A percentile compares a stretch with the other conserved stretches of the same genome.
Evolutionary conservation across 495 filamentous ascomycete genomes (phyloP).

Genomic region (Lepraria neglecta): DNA sequence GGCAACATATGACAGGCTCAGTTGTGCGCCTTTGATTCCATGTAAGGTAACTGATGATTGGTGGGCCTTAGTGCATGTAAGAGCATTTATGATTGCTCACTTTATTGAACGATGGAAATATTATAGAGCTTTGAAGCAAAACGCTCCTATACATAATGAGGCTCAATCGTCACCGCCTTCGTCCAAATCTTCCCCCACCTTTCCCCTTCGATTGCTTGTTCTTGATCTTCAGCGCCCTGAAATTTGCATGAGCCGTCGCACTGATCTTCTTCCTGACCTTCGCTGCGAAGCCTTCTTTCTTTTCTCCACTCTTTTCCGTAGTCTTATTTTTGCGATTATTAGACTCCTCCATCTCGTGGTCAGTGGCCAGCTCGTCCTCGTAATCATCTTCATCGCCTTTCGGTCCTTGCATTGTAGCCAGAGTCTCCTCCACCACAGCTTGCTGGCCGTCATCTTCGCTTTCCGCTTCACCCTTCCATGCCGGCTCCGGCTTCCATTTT

Average conservation of each 20-base stretch:
- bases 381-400: conserved; percentile 27
- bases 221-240: conserved; percentile 70
- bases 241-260: conserved; percentile 74
- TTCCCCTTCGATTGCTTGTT: conserved; percentile 46
- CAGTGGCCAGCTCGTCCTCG: conserved; percentile 33
- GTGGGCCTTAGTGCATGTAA: too few relatives aligned
- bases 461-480: conserved; percentile 27
- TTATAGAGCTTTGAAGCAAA: too few relatives aligned
- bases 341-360: conserved; percentile 21
- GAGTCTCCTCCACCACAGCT: conserved; percentile 22
- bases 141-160: too few relatives aligned
- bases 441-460: conserved; percentile 32
- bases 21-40: too few relatives aligned
- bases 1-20: too few relatives aligned
- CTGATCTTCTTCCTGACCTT: conserved; percentile 63
- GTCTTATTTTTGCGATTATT: conserved; percentile 24
- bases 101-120: too few relatives aligned
- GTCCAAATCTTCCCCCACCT: conserved; percentile 41
- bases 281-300: conserved; percentile 36
- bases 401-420: conserved; percentile 16
- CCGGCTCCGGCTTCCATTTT: conserved; percentile 34
- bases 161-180: conserved; percentile 32
- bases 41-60: too few relatives aligned
- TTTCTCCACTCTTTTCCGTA: conserved; percentile 33
- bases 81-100: too few relatives aligned